Base-by-base conservation (phyloP, 495 filamentous ascomycete species). In the Cercophora samala region DNA sequence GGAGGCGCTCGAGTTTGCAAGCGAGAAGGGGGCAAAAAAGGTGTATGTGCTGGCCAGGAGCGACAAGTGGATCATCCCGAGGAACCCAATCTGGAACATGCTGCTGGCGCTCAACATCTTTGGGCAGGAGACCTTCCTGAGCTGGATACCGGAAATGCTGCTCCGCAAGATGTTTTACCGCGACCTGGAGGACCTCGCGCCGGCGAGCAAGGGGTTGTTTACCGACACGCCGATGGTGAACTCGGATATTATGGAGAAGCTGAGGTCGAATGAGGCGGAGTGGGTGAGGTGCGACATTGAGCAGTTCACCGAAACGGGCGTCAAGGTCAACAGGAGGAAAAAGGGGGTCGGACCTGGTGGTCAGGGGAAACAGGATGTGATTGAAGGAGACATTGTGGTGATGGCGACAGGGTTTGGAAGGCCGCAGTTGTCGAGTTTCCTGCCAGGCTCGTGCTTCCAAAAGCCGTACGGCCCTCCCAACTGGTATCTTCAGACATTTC, bases 51-150 rank as follows among this genome's bases (percentile, higher is more conserved):
- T 95, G 5, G 87, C 91, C 1, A 85, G 92, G 18, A 89, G 86
- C 24, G 92, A 95, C 72, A 95, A 95, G 79, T 95, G 92, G 92
- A 89, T 95, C 62, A 93, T 95, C 64, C 92, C 91, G 3, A 86
- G 92, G 17, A 93, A 93, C 69, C 79, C 89, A 3, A 52, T 94
- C 17, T 81, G 93, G 37, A 89, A 95, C 73, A 82, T 87, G 8
- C 80, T 95, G 22, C 82, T 96, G 13, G 83, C 89, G 0, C 75
- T 91, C 66, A 96, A 96, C 72, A 84, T 94, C 64, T 90, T 93
- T 68, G 91, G 92, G 5, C 84, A 88, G 68, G 90, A 95, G 78
- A 92, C 89, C 0, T 73, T 82, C 1, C 74, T 93, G 59, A 90
- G 89, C 25, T 92, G 85, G 83, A 91, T 96, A 63, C 91, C 92